phyloP scores from a whole-genome alignment of 1,284 basidiomycete species.

The Neotropicomus parvogracilis region DNA sequence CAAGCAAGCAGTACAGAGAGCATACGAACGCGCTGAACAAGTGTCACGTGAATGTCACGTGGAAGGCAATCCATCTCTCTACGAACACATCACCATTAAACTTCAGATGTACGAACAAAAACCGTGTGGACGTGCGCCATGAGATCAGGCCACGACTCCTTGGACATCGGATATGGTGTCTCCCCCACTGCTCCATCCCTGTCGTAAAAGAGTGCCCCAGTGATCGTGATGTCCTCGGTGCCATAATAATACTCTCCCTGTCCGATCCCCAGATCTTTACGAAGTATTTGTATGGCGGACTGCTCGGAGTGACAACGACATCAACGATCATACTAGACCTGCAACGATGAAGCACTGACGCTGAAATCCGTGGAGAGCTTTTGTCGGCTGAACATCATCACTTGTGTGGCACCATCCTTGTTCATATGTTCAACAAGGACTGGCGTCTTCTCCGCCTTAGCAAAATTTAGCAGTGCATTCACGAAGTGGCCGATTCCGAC shows the following conservation, averaged over 20 bases:
- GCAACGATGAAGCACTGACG: constrained; percentile 1
- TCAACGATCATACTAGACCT: background rate
- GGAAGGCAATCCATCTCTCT: background rate
- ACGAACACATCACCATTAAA: background rate
- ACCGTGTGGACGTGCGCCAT: constrained; percentile 11
- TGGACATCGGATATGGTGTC: constrained; percentile 2
- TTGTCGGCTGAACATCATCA: constrained; percentile 15
- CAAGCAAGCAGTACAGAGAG: background rate
- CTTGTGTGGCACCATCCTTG: constrained; percentile 3
- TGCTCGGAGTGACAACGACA: background rate
- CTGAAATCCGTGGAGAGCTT: background rate
- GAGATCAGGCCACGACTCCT: constrained; percentile 9
- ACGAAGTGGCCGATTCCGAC: constrained; percentile 9
- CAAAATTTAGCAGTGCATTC: constrained; percentile 4
- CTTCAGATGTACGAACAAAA: constrained; percentile 2
- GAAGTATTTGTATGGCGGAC: constrained; percentile 1
- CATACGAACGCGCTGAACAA: constrained; percentile 24
- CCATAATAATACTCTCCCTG: background rate
- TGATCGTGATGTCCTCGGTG: background rate
- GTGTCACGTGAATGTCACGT: constrained; percentile 23
- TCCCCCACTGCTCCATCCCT: constrained; percentile 7
- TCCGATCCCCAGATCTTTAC: constrained; percentile 2
- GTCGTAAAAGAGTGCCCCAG: constrained; percentile 9
- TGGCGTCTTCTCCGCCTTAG: background rate
- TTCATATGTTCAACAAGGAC: constrained; percentile 8